Base-by-base conservation (phyloP, 2,329 filamentous ascomycete genomes). In the Gaeumannomyces sp. region DNA sequence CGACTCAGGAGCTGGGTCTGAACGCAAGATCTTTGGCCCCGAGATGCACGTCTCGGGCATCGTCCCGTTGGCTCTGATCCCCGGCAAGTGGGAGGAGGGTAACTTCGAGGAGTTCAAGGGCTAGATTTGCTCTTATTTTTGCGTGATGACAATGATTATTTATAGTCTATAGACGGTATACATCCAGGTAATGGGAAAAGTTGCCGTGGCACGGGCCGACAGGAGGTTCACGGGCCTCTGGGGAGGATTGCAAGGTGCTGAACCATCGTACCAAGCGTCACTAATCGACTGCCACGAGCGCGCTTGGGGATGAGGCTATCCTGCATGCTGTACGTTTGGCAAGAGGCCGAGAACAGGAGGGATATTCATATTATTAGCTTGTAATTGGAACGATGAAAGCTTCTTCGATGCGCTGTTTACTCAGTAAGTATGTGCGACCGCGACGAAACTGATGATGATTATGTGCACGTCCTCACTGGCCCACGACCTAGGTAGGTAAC, bases 1-100 rank as follows among this genome's bases (percentile, higher is more conserved):
- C 96, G 22, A 95, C 93, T 67, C 88, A 94, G 77, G 95, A 99
- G 83, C 87, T 99, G 66, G 91, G 92, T 72, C 86, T 99, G 70
- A 78, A 84, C 70, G 83, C 75, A 85, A 86, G 79, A 83, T 87
- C 74, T 87, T 86, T 69, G 85, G 85, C 64, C 85, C 85, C 60
- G 88, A 97, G 81, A 97, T 98, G 92, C 93, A 98, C 81, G 94
- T 99, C 73, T 94, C 90, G 63, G 95, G 95, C 77, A 98, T 98
- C 75, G 94, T 99, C 70, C 94, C 95, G 65, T 82, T 98, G 76
- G 95, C 94, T 60, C 89, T 98, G 60, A 71, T 89, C 68, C 85
- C 85, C 45, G 86, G 86, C 70, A 84, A 82, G 76, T 85, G 83
- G 80, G 85, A 87, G 76, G 80, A 83, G 76, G 84, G 83, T 78